These are phyloP conservation scores for Oryza meyeriana DNA, from an alignment of 176 grass and related monocot genomes.

Conservation along the genomic window DNA sequence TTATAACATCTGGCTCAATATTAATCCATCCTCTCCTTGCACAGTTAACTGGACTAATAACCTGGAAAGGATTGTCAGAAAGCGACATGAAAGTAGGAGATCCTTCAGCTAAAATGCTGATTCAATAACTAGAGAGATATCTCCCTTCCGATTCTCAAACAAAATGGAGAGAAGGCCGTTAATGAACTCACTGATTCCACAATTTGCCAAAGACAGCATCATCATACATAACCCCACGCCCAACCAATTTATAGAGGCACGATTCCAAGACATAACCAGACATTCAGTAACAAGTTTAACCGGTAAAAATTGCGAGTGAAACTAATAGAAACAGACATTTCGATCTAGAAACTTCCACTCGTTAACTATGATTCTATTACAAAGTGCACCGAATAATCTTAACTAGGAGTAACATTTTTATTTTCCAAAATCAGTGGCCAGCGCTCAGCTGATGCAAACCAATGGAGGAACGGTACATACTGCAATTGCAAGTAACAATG, in stretches of 20 bases:
- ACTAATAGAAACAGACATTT: not conserved
- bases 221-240: not conserved
- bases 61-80: conserved; percentile 45
- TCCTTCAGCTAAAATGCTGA: conserved; percentile 10
- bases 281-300: not conserved
- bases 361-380: not conserved
- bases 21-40: conserved; percentile 97
- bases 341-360: not conserved
- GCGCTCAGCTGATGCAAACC: not conserved
- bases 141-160: not conserved
- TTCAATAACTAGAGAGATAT: not conserved
- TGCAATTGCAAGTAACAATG: not conserved
- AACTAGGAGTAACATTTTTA: not conserved
- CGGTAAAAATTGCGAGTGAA: not conserved
- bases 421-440: conserved; percentile 3
- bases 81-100: not conserved
- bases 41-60: conserved; percentile 89
- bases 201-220: not conserved
- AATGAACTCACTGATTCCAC: not conserved
- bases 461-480: not conserved
- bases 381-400: not conserved
- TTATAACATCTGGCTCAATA: conserved; percentile 81
- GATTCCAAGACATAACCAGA: not conserved
- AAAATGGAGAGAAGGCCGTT: not conserved
- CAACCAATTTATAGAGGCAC: not conserved